Conservation (phyloP, 1,139 yeast genomes). For the Hyphopichia wangnamkhiaoensis region DNA sequence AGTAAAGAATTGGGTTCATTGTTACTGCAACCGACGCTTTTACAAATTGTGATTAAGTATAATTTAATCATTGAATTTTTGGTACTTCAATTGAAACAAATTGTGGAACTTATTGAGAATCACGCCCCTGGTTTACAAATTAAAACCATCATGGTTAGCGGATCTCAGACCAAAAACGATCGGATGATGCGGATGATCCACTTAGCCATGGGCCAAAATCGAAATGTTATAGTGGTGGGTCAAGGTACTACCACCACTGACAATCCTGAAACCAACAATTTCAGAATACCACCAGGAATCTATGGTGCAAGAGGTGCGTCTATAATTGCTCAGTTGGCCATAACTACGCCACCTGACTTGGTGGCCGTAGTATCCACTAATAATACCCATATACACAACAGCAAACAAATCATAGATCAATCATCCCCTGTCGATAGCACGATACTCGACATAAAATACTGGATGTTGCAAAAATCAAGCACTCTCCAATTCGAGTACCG, state of each 20-base stretch:
- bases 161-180: constrained; percentile 52
- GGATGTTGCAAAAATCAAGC: constrained; percentile 5
- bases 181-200: constrained; percentile 30
- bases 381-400: too few relatives aligned
- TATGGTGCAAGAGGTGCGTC: constrained; percentile 42
- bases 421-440: background rate
- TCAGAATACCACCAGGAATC: background rate
- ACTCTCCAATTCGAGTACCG: too few relatives aligned
- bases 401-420: too few relatives aligned
- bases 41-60: constrained; percentile 39
- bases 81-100: constrained; percentile 48
- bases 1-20: constrained; percentile 19
- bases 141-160: constrained; percentile 39
- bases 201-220: background rate
- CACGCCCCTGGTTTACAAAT: constrained; percentile 15
- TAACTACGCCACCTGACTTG: too few relatives aligned
- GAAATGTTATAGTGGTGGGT: background rate
- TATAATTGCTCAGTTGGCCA: too few relatives aligned
- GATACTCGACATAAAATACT: constrained; percentile 1
- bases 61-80: constrained; percentile 50
- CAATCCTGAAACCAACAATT: too few relatives aligned
- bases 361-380: too few relatives aligned
- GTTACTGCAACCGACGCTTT: constrained; percentile 7
- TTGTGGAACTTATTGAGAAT: constrained; percentile 27
- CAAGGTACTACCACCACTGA: too few relatives aligned